Base-by-base conservation (phyloP, 2,329 filamentous ascomycete species). In the Phymatotrichopsis omnivora region DNA sequence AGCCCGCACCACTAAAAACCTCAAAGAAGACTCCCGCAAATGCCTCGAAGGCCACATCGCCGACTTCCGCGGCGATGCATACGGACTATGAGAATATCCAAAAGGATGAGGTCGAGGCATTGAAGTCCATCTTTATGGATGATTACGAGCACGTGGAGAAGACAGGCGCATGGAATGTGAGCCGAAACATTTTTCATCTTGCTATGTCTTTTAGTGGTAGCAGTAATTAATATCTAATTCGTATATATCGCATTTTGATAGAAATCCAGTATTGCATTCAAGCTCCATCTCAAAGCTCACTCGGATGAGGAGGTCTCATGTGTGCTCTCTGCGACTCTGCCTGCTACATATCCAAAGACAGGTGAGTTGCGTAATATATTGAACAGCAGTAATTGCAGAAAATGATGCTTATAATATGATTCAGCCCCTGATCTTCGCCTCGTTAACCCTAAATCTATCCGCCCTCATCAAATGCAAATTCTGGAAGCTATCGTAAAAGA, bases 281-380 rank as follows among this genome's bases (percentile, higher is more conserved):
- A 84, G 56, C 78, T 96, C 41, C 76, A 73, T 41, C 71, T 96
- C 53, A 85, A 76, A 58, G 74, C 85, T 7, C 77, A 77, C 3
- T 79, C 77, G 0, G 81, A 91, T 58, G 72, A 77, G 28, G 80
- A 86, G 37, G 74, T 85, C 49, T 72, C 72, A 20, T 70, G 86
- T 29, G 77, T 76, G 2, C 66, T 96, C n/a, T 72, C 75, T 36
- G 85, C 93, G 41, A 80, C 83, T 45, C 69, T 96, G 55, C 91
- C 85, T 7, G 82, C 86, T 5, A 93, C 87, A 1, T 96, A 96
- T 62, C 91, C 89, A 3, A 93, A 85, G 60, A 82, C 85, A 1
- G 68, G 48, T 51, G 25, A 44, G 48, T 48, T 16, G 14, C 25
- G 30, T 12, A 24, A 25, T 43, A 19, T 19, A 29, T 17, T 14